Percentiles rank a stretch among this genome's conserved stretches.
phyloP scores from a whole-genome alignment of 352 stramenopile genomes.

The Globisporangium nodosum region DNA sequence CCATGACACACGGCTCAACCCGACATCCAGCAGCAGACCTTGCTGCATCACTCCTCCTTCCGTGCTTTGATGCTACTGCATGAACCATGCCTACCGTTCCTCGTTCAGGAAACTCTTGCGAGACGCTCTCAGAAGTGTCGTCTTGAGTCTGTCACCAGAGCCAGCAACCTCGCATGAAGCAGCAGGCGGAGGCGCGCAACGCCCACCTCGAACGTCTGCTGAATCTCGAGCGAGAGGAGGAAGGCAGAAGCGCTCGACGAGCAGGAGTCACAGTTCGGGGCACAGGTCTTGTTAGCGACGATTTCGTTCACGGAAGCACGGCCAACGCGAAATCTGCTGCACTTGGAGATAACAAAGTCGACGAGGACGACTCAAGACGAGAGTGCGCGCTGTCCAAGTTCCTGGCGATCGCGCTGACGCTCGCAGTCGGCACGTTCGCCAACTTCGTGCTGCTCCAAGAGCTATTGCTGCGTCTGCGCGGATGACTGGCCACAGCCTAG shows the following conservation, averaged over 20 bases:
- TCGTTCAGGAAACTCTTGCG: too few relatives aligned
- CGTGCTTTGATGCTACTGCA: too few relatives aligned
- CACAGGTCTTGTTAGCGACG: neutral
- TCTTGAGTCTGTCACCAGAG: too few relatives aligned
- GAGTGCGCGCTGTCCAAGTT: slow-evolving; percentile 49
- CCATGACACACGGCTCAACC: too few relatives aligned
- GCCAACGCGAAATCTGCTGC: neutral
- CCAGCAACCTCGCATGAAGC: neutral
- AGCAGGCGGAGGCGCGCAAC: slow-evolving; percentile 5
- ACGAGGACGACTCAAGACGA: slow-evolving; percentile 15
- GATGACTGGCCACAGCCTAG: neutral
- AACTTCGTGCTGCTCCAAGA: slow-evolving; percentile 34
- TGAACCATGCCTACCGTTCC: too few relatives aligned
- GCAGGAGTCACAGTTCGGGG: neutral
- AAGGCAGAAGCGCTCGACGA: neutral
- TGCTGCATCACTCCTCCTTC: too few relatives aligned
- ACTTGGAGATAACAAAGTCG: neutral
- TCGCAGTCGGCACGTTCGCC: slow-evolving; percentile 39
- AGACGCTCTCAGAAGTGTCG: too few relatives aligned
- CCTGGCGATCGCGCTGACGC: slow-evolving; percentile 27
- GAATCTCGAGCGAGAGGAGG: neutral
- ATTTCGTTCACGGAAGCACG: neutral
- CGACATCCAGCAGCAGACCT: too few relatives aligned
- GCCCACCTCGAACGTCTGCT: slow-evolving; percentile 5
- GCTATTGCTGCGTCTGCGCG: neutral